Base-by-base conservation (phyloP, 106 monocot species). In the Allium cepa region DNA sequence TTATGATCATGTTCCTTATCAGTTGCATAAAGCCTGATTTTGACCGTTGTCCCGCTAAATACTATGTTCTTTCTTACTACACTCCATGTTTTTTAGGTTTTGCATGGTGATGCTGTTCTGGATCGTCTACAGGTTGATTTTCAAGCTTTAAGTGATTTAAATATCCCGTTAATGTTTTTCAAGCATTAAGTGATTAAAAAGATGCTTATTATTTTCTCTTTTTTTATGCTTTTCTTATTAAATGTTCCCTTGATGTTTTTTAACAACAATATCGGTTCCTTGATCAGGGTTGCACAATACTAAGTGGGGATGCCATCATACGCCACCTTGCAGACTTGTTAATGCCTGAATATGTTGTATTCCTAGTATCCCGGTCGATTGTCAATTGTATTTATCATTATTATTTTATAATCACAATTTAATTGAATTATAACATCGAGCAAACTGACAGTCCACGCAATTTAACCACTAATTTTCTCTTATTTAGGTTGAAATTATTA, bases 251-350 rank as follows among this genome's bases (percentile, higher is more conserved):
- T 4, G 5, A 36, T 36, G 3, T 36, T 36, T 36, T 36, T 36
- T 36, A 36, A 36, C 36, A 36, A 36, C 36, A 36, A 36, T 36
- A 36, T 36, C 36, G 3, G 5, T 36, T 5, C 36, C 49, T 56
- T 86, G 56, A 59, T 17, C 82, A 97, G 97, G 97, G 66, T 49
- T 97, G 97, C 51, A 90, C 92, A 7, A 97, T 97, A 73, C 70
- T 97, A 68, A 92, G 97, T 69, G 97, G 97, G 62, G 97, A 92
- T 83, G 80, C 87, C 15, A 92, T 97, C 69, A 97, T 97, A 63
- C 82, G 97, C 51, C 87, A 97, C 80, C 88, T 97, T 77, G 86
- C 97, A 26, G 64, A 92, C 57, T 69, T 63, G 14, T 49, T 97
- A 48, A 68, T 53, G 66, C 97, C 97, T 18, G 77, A 92, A 58